A percentile compares a stretch with the other conserved stretches of the same genome.
Conservation (phyloP, 306 rosid species). For the Quercus agrifolia region DNA sequence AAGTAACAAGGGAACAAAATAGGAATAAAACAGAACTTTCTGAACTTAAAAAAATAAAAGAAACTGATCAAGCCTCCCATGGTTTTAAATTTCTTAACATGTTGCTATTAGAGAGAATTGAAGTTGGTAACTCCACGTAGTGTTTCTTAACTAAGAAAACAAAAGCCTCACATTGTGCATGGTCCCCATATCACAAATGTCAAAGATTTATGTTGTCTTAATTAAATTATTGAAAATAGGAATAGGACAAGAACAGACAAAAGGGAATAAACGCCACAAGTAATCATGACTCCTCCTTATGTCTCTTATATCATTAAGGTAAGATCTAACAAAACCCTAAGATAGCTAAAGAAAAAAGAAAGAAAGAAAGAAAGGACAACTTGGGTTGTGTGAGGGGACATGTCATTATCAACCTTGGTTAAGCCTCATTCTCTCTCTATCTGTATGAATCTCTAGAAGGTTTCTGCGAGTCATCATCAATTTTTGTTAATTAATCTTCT, state of each 20-base stretch:
- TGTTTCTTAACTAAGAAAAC: too few relatives aligned
- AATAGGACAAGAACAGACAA: conserved; percentile 38
- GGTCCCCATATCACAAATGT: background rate
- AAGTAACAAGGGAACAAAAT: background rate
- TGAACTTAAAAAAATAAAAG: too few relatives aligned
- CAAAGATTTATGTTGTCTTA: conserved; percentile 1
- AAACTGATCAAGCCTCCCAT: too few relatives aligned
- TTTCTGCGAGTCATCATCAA: conserved; percentile 16
- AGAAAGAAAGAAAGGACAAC: conserved; percentile 26
- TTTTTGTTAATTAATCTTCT: conserved; percentile 12
- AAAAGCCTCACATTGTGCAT: background rate
- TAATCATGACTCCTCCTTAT: conserved; percentile 32
- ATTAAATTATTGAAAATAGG: conserved; percentile 2
- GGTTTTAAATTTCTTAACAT: too few relatives aligned
- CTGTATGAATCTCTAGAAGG: background rate
- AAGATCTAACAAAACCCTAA: background rate
- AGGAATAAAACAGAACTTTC: background rate
- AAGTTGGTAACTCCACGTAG: too few relatives aligned
- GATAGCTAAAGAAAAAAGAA: background rate
- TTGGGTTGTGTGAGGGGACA: conserved; percentile 43
- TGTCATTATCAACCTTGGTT: conserved; percentile 39
- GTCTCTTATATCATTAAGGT: conserved; percentile 26
- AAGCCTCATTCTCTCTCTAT: conserved; percentile 12
- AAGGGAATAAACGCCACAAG: conserved; percentile 32
- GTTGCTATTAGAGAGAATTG: too few relatives aligned